Evolutionary conservation across 257 asterid species (phyloP).

Genomic region (Solanum piurae): DNA sequence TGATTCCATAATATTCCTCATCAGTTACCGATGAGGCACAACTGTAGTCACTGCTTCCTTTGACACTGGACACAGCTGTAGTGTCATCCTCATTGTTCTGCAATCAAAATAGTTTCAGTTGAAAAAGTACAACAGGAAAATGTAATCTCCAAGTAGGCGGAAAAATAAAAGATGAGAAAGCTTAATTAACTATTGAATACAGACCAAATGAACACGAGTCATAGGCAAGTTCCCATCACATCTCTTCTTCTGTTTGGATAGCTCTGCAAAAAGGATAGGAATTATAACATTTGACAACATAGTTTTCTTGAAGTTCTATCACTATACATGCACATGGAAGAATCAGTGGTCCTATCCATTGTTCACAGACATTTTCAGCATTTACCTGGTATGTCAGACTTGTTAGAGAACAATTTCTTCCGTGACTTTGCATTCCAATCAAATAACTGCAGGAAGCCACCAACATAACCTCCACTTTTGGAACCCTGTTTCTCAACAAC

Average conservation of each 20-base stretch:
- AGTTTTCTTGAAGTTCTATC: not conserved
- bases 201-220: constrained; percentile 52
- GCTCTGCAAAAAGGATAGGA: constrained; percentile 33
- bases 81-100: constrained; percentile 61
- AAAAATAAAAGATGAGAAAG: not conserved
- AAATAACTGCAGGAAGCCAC: constrained; percentile 80
- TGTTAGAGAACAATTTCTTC: constrained; percentile 70
- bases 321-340: not conserved
- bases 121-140: not conserved
- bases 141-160: not conserved
- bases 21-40: constrained; percentile 70
- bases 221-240: constrained; percentile 52
- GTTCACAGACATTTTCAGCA: not conserved
- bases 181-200: not conserved
- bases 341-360: not conserved
- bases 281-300: not conserved
- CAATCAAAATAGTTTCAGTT: not conserved
- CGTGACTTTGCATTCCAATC: constrained; percentile 91
- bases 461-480: constrained; percentile 63
- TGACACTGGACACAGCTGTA: constrained; percentile 35
- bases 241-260: constrained; percentile 77
- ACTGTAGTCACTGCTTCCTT: constrained; percentile 64
- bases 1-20: constrained; percentile 48
- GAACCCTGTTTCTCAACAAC: constrained; percentile 62
- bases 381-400: constrained; percentile 59